phyloP scores from a whole-genome alignment of 164 flowering plant genomes.

The Berberis vulgaris region DNA sequence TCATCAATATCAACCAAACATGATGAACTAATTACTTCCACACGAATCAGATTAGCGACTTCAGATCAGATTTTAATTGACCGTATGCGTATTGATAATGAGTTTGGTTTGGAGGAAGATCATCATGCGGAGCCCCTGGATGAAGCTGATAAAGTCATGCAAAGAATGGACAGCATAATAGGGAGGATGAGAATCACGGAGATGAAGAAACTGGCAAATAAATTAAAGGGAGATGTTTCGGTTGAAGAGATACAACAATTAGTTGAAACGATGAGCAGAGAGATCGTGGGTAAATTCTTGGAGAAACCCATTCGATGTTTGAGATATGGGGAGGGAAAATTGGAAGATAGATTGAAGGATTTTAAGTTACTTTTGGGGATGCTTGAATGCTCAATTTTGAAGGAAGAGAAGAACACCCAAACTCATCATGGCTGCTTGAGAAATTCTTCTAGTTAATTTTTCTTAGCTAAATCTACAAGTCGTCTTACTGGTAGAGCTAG shows the following conservation, averaged over 20 bases:
- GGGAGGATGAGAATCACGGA: background rate
- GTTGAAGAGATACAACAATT: background rate
- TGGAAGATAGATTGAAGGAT: slow-evolving; percentile 4
- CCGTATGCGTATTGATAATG: no score
- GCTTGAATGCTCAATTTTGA: background rate
- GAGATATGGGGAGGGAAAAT: slow-evolving; percentile 3
- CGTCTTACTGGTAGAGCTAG: no score
- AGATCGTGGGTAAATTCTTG: background rate
- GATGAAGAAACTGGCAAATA: background rate
- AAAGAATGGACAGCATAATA: background rate
- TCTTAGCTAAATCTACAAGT: no score
- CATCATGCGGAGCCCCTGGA: background rate
- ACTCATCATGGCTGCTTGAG: background rate
- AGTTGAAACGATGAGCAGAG: background rate
- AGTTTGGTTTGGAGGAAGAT: no score
- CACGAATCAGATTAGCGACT: no score
- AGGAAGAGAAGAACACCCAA: background rate
- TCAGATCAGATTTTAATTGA: no score
- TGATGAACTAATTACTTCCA: no score
- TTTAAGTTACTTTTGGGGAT: background rate
- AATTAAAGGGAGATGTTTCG: background rate
- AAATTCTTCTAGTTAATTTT: background rate
- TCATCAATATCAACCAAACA: no score
- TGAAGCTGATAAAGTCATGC: background rate
- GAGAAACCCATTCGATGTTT: slow-evolving; percentile 4